Conservation (phyloP, 2,329 filamentous ascomycete species). For the Fusarium agapanthi region DNA sequence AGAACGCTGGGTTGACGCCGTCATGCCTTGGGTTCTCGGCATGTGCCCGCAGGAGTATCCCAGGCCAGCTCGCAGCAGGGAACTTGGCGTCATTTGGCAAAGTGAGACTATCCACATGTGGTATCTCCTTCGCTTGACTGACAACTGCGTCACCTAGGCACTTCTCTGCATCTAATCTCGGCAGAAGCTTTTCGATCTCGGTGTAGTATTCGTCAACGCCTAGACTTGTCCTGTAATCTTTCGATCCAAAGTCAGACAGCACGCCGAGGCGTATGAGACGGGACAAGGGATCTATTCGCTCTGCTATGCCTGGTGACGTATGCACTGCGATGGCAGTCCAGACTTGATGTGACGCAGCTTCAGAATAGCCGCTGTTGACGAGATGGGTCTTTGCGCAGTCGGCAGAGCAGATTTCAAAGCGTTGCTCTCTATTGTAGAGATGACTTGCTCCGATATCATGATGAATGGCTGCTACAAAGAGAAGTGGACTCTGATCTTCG, state of each 20-base stretch:
- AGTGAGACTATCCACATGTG: constrained; percentile 36
- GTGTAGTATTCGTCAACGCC: constrained; percentile 6
- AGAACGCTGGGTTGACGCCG: constrained; percentile 45
- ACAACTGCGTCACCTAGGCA: constrained; percentile 42
- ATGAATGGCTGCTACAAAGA: constrained; percentile 49
- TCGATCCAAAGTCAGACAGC: constrained; percentile 44
- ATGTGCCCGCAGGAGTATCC: constrained; percentile 44
- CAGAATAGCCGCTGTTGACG: constrained; percentile 35
- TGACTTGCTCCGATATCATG: constrained; percentile 49
- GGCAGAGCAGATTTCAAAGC: constrained; percentile 49
- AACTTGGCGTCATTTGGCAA: constrained; percentile 42
- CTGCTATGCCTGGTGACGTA: constrained; percentile 48
- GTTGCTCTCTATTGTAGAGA: constrained; percentile 43
- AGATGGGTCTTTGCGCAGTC: constrained; percentile 45
- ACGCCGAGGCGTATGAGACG: constrained; percentile 46
- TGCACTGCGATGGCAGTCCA: constrained; percentile 50
- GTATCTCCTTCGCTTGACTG: constrained; percentile 36
- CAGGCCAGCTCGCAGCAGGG: constrained; percentile 44
- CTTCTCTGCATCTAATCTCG: constrained; percentile 40
- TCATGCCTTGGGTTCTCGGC: constrained; percentile 42
- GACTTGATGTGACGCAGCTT: constrained; percentile 41
- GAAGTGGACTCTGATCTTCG: constrained; percentile 20
- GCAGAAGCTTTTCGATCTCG: constrained; percentile 38
- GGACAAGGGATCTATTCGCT: constrained; percentile 47
- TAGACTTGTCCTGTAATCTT: constrained; percentile 7